A percentile compares a stretch with the other conserved stretches of the same genome.
phyloP scores from a whole-genome alignment of 1,139 yeast species.

The Magnusiomyces fungicola region DNA sequence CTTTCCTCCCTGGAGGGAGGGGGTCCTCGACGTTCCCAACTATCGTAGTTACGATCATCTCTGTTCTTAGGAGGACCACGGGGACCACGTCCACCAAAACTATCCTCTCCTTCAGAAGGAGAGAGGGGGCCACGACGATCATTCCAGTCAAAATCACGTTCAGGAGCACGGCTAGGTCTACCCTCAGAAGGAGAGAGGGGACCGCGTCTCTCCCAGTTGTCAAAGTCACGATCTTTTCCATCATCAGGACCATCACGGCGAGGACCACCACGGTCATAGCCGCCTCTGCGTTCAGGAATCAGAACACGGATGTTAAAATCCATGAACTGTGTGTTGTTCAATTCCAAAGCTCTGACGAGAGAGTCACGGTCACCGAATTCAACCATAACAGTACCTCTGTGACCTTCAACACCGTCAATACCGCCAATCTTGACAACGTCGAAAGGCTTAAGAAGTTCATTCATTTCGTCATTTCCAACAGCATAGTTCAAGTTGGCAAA shows the following conservation, averaged over 20 bases:
- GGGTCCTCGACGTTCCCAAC: slow-evolving; percentile 41
- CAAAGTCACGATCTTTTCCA: slow-evolving; percentile 26
- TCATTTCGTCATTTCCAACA: slow-evolving; percentile 44
- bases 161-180: slow-evolving; percentile 28
- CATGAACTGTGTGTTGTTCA: slow-evolving; percentile 55
- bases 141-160: slow-evolving; percentile 29
- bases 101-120: slow-evolving; percentile 25
- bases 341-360: slow-evolving; percentile 62
- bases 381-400: slow-evolving; percentile 80
- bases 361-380: slow-evolving; percentile 61
- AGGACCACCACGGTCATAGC: slow-evolving; percentile 11
- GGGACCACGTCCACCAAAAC: slow-evolving; percentile 32
- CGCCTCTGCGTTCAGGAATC: slow-evolving; percentile 49
- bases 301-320: slow-evolving; percentile 77
- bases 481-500: slow-evolving; percentile 85
- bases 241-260: slow-evolving; percentile 12
- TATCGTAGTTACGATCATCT: slow-evolving; percentile 32
- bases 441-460: slow-evolving; percentile 57
- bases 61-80: slow-evolving; percentile 15
- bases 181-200: slow-evolving; percentile 28
- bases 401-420: slow-evolving; percentile 57
- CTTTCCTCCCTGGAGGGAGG: slow-evolving; percentile 21
- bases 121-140: slow-evolving; percentile 30
- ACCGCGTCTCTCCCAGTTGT: slow-evolving; percentile 29
- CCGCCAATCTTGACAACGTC: slow-evolving; percentile 45